Evolutionary conservation across 805 yeast genomes (phyloP).

Genomic region (Metschnikowia picachoensis): DNA sequence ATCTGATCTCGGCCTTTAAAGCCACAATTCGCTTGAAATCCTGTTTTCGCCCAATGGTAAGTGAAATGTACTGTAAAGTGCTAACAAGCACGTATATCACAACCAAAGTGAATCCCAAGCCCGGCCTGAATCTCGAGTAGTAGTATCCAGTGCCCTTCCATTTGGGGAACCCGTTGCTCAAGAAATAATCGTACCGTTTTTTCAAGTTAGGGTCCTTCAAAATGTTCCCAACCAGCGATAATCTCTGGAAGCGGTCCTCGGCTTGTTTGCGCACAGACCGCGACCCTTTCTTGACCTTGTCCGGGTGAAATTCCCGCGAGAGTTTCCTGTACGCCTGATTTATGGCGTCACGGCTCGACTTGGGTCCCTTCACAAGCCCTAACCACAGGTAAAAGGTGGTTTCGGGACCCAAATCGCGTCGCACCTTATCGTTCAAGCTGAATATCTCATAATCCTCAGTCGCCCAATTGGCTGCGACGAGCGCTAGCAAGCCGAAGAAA

Average conservation of each 20-base stretch:
- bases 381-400: slow-evolving; percentile 69
- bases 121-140: slow-evolving; percentile 68
- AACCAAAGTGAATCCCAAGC: slow-evolving; percentile 46
- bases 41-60: slow-evolving; percentile 52
- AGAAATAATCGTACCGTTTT: slow-evolving; percentile 79
- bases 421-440: slow-evolving; percentile 60
- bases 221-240: slow-evolving; percentile 73
- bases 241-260: slow-evolving; percentile 69
- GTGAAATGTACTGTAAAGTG: slow-evolving; percentile 53
- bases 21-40: slow-evolving; percentile 53
- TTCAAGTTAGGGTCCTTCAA: slow-evolving; percentile 52
- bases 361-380: slow-evolving; percentile 43
- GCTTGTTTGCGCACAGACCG: slow-evolving; percentile 43
- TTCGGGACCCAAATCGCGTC: slow-evolving; percentile 56
- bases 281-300: slow-evolving; percentile 45
- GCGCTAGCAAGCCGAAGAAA: slow-evolving; percentile 15
- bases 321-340: slow-evolving; percentile 64
- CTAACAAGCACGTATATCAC: slow-evolving; percentile 51
- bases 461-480: slow-evolving; percentile 46
- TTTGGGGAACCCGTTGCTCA: slow-evolving; percentile 79
- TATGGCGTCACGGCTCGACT: slow-evolving; percentile 51
- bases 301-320: slow-evolving; percentile 81
- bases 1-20: slow-evolving; percentile 49
- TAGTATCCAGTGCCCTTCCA: slow-evolving; percentile 68
- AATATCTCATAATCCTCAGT: slow-evolving; percentile 80